Evolutionary conservation across 1,284 basidiomycete genomes (phyloP).

Genomic region (Malassezia brasiliensis): DNA sequence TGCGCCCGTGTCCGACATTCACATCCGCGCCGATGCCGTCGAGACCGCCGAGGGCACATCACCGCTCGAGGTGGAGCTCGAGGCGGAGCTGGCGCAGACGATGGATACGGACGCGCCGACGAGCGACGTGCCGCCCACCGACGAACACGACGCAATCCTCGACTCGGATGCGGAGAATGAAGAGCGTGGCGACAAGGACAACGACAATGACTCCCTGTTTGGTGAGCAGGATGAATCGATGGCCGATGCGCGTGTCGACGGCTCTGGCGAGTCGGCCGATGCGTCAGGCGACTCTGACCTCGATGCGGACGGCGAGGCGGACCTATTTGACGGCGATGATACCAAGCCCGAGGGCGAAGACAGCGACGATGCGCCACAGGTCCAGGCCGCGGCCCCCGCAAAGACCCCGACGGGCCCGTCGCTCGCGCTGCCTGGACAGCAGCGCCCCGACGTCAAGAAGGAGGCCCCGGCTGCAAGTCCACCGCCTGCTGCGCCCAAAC

Average conservation of each 20-base stretch:
- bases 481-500: background rate
- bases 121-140: slow-evolving; percentile 17
- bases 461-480: background rate
- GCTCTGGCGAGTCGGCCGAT: slow-evolving; percentile 15
- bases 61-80: slow-evolving; percentile 30
- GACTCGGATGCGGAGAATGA: slow-evolving; percentile 34
- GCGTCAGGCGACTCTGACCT: slow-evolving; percentile 17
- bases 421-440: slow-evolving; percentile 6
- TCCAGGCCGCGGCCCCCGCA: background rate
- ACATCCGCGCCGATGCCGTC: background rate
- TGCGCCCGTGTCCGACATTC: background rate
- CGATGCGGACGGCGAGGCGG: slow-evolving; percentile 6
- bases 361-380: background rate
- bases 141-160: slow-evolving; percentile 21
- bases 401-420: background rate
- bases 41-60: background rate
- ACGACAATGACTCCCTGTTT: slow-evolving; percentile 29
- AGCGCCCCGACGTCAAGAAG: slow-evolving; percentile 2
- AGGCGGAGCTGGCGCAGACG: slow-evolving; percentile 29
- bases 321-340: background rate
- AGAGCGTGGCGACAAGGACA: slow-evolving; percentile 18
- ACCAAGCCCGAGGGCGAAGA: background rate
- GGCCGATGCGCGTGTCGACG: slow-evolving; percentile 10
- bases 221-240: slow-evolving; percentile 16
- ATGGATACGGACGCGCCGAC: slow-evolving; percentile 15